These are phyloP conservation scores for Plicaturopsis crispa DNA, from an alignment of 768 basidiomycete genomes.

Conservation along the genomic window DNA sequence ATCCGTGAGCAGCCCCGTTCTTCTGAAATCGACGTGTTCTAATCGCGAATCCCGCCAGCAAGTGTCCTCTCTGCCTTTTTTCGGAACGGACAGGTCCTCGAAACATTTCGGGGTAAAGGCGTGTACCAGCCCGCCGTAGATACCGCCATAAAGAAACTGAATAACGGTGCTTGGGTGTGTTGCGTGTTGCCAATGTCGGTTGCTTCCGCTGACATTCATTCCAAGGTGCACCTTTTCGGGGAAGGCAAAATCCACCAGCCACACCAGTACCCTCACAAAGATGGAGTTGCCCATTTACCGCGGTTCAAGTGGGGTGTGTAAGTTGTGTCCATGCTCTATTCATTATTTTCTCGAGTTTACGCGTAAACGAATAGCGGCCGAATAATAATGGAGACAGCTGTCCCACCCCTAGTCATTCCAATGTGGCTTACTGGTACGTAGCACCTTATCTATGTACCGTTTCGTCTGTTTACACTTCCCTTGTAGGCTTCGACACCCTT, in stretches of 20 bases:
- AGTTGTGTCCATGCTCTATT: conserved; percentile 25
- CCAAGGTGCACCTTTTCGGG: conserved; percentile 86
- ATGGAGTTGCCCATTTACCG: conserved; percentile 44
- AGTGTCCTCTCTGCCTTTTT: conserved; percentile 81
- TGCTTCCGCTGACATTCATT: background rate
- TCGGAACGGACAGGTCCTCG: conserved; percentile 81
- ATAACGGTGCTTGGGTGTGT: conserved; percentile 82
- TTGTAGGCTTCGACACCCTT: conserved; percentile 78
- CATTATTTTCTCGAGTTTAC: conserved; percentile 1
- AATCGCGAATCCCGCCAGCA: conserved; percentile 20
- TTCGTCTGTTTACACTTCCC: no score
- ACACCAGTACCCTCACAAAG: conserved; percentile 32
- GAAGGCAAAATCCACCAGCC: conserved; percentile 87
- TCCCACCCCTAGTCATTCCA: conserved; percentile 78
- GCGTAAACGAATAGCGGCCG: conserved; percentile 48
- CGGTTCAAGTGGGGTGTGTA: conserved; percentile 96
- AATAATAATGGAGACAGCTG: conserved; percentile 62
- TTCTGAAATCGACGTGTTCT: conserved; percentile 5
- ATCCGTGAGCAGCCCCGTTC: conserved; percentile 48
- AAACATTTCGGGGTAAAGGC: conserved; percentile 87
- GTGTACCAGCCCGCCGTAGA: conserved; percentile 86
- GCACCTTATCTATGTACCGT: background rate
- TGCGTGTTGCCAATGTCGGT: conserved; percentile 2
- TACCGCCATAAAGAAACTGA: conserved; percentile 70
- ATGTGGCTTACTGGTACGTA: conserved; percentile 90